Conservation (phyloP, 2,329 filamentous ascomycete species). For the Paracoccidioides brasiliensis region DNA sequence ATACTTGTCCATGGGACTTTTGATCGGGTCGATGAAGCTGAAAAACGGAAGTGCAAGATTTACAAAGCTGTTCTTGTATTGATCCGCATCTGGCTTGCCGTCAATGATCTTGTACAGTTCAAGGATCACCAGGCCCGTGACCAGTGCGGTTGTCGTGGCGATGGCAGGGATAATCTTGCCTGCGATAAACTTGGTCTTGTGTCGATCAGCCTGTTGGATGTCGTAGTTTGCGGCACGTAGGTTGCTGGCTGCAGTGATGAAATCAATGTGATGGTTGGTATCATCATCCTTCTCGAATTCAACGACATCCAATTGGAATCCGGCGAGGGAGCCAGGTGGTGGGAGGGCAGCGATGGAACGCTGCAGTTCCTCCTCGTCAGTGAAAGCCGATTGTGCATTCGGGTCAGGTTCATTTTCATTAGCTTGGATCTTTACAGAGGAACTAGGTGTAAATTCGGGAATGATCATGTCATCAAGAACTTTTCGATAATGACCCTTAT, state of each 20-base stretch:
- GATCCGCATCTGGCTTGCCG: conserved; percentile 89
- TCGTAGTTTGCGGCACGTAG: conserved; percentile 96
- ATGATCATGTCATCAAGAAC: conserved; percentile 88
- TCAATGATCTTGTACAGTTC: conserved; percentile 96
- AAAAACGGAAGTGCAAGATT: conserved; percentile 96
- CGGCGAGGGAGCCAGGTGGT: conserved; percentile 63
- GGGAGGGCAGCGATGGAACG: conserved; percentile 62
- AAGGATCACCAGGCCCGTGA: conserved; percentile 82
- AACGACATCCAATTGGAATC: conserved; percentile 79
- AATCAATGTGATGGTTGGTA: conserved; percentile 95
- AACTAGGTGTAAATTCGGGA: conserved; percentile 82
- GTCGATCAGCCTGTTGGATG: conserved; percentile 79
- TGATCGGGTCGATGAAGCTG: conserved; percentile 93
- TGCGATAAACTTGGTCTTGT: conserved; percentile 99
- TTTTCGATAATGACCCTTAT: conserved; percentile 59
- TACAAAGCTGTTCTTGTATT: conserved; percentile 98
- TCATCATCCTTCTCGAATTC: conserved; percentile 99
- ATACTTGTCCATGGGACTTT: conserved; percentile 86
- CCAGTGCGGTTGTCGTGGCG: conserved; percentile 88
- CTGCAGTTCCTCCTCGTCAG: conserved; percentile 65
- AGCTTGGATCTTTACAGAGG: conserved; percentile 90
- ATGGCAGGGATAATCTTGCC: conserved; percentile 99
- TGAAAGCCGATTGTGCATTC: conserved; percentile 52
- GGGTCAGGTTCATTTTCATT: conserved; percentile 92
- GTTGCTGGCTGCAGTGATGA: conserved; percentile 95